These are phyloP conservation scores for Termitomyces sp. DNA, from an alignment of 768 basidiomycete species.

Conservation along the genomic window DNA sequence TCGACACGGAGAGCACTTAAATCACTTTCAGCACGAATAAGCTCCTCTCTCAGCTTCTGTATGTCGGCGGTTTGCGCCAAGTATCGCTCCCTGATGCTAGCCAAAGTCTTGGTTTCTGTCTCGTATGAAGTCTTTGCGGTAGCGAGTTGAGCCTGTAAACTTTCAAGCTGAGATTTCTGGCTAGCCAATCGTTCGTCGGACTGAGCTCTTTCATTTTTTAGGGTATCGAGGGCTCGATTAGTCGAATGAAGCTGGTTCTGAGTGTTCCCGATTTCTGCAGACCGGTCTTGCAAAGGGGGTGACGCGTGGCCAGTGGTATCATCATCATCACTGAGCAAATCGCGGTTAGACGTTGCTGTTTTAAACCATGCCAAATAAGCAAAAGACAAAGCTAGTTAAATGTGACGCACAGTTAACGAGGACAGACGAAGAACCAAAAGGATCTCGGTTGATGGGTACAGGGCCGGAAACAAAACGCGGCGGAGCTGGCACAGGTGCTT, in stretches of 20 bases:
- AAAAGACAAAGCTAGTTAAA: neutral
- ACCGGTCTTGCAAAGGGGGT: conserved; percentile 62
- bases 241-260: conserved; percentile 86
- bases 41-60: conserved; percentile 64
- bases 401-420: conserved; percentile 22
- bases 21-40: conserved; percentile 90
- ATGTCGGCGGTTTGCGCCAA: conserved; percentile 67
- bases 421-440: conserved; percentile 42
- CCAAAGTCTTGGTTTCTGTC: conserved; percentile 70
- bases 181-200: conserved; percentile 62
- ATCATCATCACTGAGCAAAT: conserved; percentile 78
- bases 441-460: conserved; percentile 34
- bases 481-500: conserved; percentile 16
- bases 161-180: conserved; percentile 72
- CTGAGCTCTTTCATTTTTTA: conserved; percentile 60
- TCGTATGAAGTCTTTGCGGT: conserved; percentile 84
- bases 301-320: conserved; percentile 40
- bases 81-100: conserved; percentile 65
- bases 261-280: conserved; percentile 83
- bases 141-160: conserved; percentile 79
- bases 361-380: conserved; percentile 1
- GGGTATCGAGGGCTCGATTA: conserved; percentile 59
- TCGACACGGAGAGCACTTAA: conserved; percentile 85
- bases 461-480: conserved; percentile 20
- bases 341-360: conserved; percentile 23